A percentile compares a stretch with the other conserved stretches of the same genome.
Conservation (phyloP, 495 filamentous ascomycete species). For the Aspergillus funiculosus region DNA sequence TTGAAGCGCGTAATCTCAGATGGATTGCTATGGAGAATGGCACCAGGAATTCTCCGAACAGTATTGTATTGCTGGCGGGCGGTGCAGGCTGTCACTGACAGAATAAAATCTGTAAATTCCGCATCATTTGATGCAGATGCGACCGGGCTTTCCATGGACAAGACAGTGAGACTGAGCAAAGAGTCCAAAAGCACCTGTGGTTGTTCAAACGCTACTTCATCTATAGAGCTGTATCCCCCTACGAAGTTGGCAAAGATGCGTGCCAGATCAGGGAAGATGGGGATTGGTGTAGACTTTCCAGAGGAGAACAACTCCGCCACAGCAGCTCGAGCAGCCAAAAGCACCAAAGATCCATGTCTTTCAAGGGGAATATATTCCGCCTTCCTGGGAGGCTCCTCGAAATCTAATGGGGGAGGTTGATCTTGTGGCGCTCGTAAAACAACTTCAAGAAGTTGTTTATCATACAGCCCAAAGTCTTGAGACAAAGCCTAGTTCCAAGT, state of each 20-base stretch:
- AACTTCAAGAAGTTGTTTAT: slow-evolving; percentile 47
- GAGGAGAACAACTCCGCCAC: slow-evolving; percentile 31
- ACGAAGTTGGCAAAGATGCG: slow-evolving; percentile 56
- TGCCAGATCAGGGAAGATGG: slow-evolving; percentile 61
- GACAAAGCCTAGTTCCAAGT: slow-evolving; percentile 53
- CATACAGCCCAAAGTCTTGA: slow-evolving; percentile 57
- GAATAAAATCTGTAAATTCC: slow-evolving; percentile 44
- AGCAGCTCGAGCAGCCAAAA: slow-evolving; percentile 51
- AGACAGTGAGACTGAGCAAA: slow-evolving; percentile 31
- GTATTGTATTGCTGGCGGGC: slow-evolving; percentile 61
- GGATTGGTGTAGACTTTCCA: slow-evolving; percentile 30
- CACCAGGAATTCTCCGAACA: slow-evolving; percentile 67
- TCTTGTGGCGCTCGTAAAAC: slow-evolving; percentile 25
- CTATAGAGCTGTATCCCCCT: slow-evolving; percentile 38
- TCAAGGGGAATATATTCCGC: slow-evolving; percentile 68
- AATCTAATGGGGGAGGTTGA: slow-evolving; percentile 38
- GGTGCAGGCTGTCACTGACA: slow-evolving; percentile 61
- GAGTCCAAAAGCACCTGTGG: slow-evolving; percentile 40
- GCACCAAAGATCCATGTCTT: slow-evolving; percentile 59
- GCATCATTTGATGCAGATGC: slow-evolving; percentile 21
- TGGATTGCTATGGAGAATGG: slow-evolving; percentile 71
- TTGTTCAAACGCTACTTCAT: slow-evolving; percentile 37
- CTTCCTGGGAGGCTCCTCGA: slow-evolving; percentile 39
- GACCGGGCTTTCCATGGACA: slow-evolving; percentile 25
- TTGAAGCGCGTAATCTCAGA: slow-evolving; percentile 61